Evolutionary conservation across 345 rosid species (phyloP), one percentile per base, ranked within the genome.

Genomic region (Eucalyptus regnans): DNA sequence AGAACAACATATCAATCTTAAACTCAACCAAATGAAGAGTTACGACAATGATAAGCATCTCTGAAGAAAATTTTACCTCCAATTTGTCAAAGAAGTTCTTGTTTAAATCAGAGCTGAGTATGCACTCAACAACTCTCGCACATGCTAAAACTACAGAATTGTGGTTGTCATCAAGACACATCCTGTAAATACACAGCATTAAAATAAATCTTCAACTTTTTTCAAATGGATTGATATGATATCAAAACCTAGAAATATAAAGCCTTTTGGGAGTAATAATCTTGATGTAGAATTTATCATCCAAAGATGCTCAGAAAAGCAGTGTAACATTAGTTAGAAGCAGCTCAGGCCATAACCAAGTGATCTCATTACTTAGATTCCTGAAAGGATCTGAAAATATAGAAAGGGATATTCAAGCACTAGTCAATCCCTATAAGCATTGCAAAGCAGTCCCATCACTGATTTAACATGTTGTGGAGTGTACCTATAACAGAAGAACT

Each of bases 91-190:
- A 96, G 93, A 95, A 92, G 23, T 89, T 91, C 91, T 93, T 96
- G 64, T 96, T 96, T 87, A 91, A 85, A 92, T 94, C 95, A 94
- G 94, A 96, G 94, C 95, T 92, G 90, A 97, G 93, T 88, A 93
- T 79, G 87, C 94, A 92, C 62, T 94, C 95, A 88, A 97, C 92
- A 89, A 93, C 96, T 92, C 91, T 96, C 86, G 94, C 93, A 89
- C 97, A 94, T 41, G 98, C 96, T 90, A 95, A 90, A 89, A 97
- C 95, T 68, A 96, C 99, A 89, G 95, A 93, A 92, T 90, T 81
- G 91, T 96, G 98, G 94, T 96, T 95, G 92, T 97, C 99, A 90
- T 97, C 99, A 90, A 97, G 95, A 50, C 95, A 94, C 90, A 96
- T 94, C 97, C 99, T 97, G 89, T 90, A 92, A 52, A 46, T 52